These are phyloP conservation scores for Nicotiana obtusifolia DNA, from an alignment of 257 asterid genomes.

Conservation along the genomic window DNA sequence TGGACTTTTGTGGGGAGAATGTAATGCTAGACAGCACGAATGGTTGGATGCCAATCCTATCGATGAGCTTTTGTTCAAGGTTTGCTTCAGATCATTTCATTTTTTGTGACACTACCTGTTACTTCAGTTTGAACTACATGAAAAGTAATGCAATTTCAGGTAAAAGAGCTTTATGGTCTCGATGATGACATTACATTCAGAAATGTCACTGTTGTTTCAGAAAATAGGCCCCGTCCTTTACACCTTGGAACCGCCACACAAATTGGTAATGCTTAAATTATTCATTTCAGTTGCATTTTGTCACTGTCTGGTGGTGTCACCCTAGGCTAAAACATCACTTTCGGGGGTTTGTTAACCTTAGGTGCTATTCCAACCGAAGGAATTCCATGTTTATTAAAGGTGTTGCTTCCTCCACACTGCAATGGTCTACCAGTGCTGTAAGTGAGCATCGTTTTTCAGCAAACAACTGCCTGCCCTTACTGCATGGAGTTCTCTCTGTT, in stretches of 20 bases:
- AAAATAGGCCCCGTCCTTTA: slow-evolving; percentile 82
- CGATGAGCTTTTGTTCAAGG: slow-evolving; percentile 70
- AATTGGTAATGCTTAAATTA: slow-evolving; percentile 51
- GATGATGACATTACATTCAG: slow-evolving; percentile 64
- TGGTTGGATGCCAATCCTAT: slow-evolving; percentile 81
- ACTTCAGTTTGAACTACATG: neutral
- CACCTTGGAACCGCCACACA: slow-evolving; percentile 97
- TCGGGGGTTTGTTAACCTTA: slow-evolving; percentile 22
- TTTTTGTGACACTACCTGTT: neutral
- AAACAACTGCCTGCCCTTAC: neutral
- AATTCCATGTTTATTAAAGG: slow-evolving; percentile 85
- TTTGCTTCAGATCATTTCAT: slow-evolving; percentile 13
- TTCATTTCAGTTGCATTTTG: neutral
- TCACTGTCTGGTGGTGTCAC: neutral
- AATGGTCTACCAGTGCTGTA: slow-evolving; percentile 83
- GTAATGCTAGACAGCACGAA: slow-evolving; percentile 68
- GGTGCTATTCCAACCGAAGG: slow-evolving; percentile 99
- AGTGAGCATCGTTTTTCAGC: slow-evolving; percentile 28
- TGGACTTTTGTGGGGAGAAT: slow-evolving; percentile 97
- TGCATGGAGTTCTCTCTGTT: neutral
- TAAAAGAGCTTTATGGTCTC: slow-evolving; percentile 87
- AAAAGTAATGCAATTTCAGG: slow-evolving; percentile 42
- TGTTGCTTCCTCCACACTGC: slow-evolving; percentile 81
- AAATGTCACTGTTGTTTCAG: slow-evolving; percentile 77
- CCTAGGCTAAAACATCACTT: slow-evolving; percentile 1